Evolutionary conservation across 1,139 yeast genomes (phyloP), one percentile per base, ranked within the genome.

Genomic region (Yamadazyma friedrichii): DNA sequence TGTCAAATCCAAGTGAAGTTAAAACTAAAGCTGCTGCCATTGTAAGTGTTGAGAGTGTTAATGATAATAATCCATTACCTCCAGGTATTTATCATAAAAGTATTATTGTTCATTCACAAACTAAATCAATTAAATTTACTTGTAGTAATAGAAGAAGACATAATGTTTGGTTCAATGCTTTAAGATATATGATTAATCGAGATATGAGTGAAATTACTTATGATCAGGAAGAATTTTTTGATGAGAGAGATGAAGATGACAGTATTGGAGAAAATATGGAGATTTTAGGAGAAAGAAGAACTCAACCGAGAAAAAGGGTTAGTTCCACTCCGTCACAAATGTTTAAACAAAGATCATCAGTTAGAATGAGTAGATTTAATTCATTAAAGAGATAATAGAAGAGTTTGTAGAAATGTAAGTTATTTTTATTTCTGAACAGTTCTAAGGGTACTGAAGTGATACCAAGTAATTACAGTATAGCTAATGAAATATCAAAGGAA

Each of bases 111-210:
- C 82, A 76, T 49, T 83, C 96, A 3, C 80, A 81, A 41, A 80
- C 78, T 30, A 78, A 85, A 45, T 68, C 80, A 9, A 65, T 93
- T 51, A 88, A 84, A 62, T 69, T 93, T 41, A 91, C 98, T 1
- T 89, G 97, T 62, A 84, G 95, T 8, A 86, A 88, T 2, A 77
- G 95, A 56, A 84, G 83, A 52, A 80, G 96, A 38, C 98, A 93
- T 59, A 88, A 88, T 55, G 82, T 89, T 40, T 93, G 98, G 98
- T 84, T 75, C 61, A 85, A 88, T 54, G 88, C 96, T 0, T 68
- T 93, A 50, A 77, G 87, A 46, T 89, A 85, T 56, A 65, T 91
- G 67, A 70, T 88, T 34, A 82, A 81, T 56, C 74, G 91, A 53
- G 82, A 79, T 46, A 68, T 82, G 49, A 85, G 80, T 40, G 88